Evolutionary conservation across 306 rosid species (phyloP).

Genomic region (Trifolium fragiferum): DNA sequence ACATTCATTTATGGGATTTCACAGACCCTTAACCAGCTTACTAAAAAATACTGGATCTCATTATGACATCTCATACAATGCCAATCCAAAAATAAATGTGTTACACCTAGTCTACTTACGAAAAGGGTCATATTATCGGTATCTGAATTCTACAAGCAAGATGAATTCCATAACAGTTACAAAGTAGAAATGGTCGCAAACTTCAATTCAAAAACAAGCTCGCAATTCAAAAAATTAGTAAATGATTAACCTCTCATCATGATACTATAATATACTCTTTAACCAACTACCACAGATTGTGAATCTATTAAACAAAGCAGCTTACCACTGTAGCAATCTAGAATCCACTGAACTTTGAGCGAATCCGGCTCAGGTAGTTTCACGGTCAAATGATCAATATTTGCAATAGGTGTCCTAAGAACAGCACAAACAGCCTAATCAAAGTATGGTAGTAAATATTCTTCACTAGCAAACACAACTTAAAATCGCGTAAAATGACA

Average conservation of each 20-base stretch:
- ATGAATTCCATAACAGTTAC: slow-evolving; percentile 14
- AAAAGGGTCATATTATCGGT: background rate
- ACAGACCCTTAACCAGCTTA: slow-evolving; percentile 3
- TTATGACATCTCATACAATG: slow-evolving; percentile 10
- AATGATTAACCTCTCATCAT: background rate
- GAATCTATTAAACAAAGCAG: background rate
- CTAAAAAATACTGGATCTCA: background rate
- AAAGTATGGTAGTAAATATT: slow-evolving; percentile 40
- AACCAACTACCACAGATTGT: slow-evolving; percentile 21
- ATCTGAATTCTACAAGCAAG: slow-evolving; percentile 7
- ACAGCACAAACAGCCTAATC: slow-evolving; percentile 86
- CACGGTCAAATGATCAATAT: slow-evolving; percentile 75
- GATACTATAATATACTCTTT: slow-evolving; percentile 10
- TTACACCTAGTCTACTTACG: background rate
- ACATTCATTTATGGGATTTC: background rate
- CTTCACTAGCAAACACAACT: slow-evolving; percentile 6
- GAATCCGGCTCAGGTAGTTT: slow-evolving; percentile 71
- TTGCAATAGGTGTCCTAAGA: slow-evolving; percentile 79
- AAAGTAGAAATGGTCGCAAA: background rate
- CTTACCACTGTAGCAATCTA: slow-evolving; percentile 80
- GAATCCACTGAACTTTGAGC: slow-evolving; percentile 77
- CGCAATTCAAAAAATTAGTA: slow-evolving; percentile 1
- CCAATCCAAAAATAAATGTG: slow-evolving; percentile 21
- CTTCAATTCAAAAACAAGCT: slow-evolving; percentile 13
- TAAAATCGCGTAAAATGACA: background rate